Conservation (phyloP, 805 yeast genomes). For the Hanseniaspora nectarophila region DNA sequence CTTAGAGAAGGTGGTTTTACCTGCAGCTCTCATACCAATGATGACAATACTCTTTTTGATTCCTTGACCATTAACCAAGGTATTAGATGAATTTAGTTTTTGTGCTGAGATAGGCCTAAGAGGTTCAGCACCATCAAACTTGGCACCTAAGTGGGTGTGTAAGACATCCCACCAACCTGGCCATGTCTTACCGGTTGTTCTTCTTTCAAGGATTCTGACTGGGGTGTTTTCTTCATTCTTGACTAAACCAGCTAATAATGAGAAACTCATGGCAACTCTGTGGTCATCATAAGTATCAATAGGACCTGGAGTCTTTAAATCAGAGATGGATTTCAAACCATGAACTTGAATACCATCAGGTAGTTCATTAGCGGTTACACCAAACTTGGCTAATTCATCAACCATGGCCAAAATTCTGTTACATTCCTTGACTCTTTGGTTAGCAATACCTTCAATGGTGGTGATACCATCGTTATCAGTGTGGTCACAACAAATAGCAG, state of each 20-base stretch:
- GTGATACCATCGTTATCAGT: conserved; percentile 40
- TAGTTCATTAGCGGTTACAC: conserved; percentile 70
- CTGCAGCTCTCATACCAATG: conserved; percentile 97
- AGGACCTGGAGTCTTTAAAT: conserved; percentile 45
- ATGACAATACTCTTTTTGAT: conserved; percentile 45
- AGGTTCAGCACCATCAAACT: conserved; percentile 62
- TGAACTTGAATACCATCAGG: conserved; percentile 86
- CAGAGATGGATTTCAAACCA: conserved; percentile 44
- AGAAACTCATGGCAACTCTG: conserved; percentile 95
- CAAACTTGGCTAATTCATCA: conserved; percentile 74
- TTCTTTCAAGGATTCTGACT: conserved; percentile 69
- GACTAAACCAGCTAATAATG: conserved; percentile 68
- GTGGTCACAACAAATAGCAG: conserved; percentile 68
- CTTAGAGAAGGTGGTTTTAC: conserved; percentile 74
- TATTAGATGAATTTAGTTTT: not conserved
- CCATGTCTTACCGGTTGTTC: conserved; percentile 96
- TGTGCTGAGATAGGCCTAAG: conserved; percentile 17
- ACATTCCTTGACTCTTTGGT: conserved; percentile 96
- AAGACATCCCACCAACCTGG: conserved; percentile 99
- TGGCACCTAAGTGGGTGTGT: conserved; percentile 52
- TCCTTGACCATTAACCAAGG: conserved; percentile 15
- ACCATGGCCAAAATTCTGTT: conserved; percentile 94
- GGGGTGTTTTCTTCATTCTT: conserved; percentile 31
- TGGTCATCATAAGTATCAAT: conserved; percentile 84
- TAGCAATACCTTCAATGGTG: conserved; percentile 87